These are phyloP conservation scores for Mortierella sp. DNA, from an alignment of 371 early-diverging fungal species.

Conservation along the genomic window DNA sequence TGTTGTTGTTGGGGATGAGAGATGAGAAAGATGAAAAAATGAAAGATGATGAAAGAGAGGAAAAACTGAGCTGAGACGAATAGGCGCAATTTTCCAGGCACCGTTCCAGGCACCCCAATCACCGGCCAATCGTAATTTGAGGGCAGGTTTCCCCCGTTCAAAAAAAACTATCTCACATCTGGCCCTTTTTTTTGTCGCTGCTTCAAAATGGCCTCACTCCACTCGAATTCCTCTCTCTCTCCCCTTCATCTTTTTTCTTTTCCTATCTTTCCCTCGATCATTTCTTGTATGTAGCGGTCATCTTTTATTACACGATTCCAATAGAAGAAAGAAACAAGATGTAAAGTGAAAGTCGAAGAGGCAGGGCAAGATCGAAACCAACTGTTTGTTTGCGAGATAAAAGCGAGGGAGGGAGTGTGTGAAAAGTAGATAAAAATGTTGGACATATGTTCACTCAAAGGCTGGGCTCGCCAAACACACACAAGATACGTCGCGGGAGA, in stretches of 20 bases:
- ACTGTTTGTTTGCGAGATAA: neutral
- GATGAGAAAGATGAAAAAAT: neutral
- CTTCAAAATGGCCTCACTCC: conserved; percentile 8
- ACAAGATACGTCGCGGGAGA: conserved; percentile 4
- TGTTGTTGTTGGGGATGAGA: conserved; percentile 1
- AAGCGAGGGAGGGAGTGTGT: neutral
- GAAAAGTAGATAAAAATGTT: neutral
- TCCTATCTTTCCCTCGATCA: neutral
- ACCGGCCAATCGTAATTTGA: neutral
- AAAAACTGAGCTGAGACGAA: neutral
- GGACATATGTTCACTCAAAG: conserved; percentile 5
- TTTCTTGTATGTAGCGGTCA: neutral
- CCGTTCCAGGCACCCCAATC: neutral
- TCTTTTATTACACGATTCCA: neutral
- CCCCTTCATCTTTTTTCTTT: neutral
- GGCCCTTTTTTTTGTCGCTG: conserved; percentile 4
- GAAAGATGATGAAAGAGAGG: conserved; percentile 2
- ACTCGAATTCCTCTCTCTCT: neutral
- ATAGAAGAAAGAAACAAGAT: neutral
- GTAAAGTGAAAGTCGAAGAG: too few species aligned
- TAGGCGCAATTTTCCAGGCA: conserved; percentile 6
- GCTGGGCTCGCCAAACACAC: neutral
- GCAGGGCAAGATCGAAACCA: neutral
- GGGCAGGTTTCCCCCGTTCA: neutral
- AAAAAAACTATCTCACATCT: neutral